phyloP scores from a whole-genome alignment of 2,329 filamentous ascomycete species.

The Talaromyces islandicus region DNA sequence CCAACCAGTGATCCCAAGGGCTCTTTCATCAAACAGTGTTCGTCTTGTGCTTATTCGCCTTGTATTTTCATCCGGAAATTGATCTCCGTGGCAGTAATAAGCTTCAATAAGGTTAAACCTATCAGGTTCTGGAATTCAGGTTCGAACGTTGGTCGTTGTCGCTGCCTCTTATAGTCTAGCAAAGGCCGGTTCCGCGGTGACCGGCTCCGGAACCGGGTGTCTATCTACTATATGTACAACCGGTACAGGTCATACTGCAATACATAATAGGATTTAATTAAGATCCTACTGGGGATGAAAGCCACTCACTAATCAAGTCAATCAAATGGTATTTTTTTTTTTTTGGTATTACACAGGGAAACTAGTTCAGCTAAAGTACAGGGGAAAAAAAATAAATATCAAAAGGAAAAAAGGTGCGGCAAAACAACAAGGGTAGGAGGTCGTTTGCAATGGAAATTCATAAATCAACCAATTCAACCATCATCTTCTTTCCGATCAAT shows the following conservation, averaged over 20 bases:
- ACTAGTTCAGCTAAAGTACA: background rate
- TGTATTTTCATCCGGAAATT: background rate
- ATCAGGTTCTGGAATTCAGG: background rate
- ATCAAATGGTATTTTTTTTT: background rate
- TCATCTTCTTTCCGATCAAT: constrained; percentile 17
- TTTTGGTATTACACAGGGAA: background rate
- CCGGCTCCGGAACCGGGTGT: background rate
- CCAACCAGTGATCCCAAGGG: too few species aligned
- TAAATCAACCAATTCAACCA: background rate
- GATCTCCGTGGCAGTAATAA: too few species aligned
- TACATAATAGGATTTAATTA: background rate
- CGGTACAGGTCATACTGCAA: background rate
- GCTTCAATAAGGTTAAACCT: background rate
- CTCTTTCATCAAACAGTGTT: background rate
- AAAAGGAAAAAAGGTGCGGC: background rate
- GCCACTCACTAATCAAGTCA: background rate
- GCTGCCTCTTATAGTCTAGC: background rate
- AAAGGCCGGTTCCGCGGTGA: background rate
- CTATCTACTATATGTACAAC: background rate
- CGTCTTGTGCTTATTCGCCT: too few species aligned
- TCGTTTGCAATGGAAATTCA: background rate
- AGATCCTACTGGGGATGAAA: background rate
- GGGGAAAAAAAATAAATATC: background rate
- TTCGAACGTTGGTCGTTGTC: too few species aligned
- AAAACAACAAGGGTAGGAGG: background rate